Evolutionary conservation across 2,329 filamentous ascomycete genomes (phyloP).

Genomic region (Hypomyces rosellus): DNA sequence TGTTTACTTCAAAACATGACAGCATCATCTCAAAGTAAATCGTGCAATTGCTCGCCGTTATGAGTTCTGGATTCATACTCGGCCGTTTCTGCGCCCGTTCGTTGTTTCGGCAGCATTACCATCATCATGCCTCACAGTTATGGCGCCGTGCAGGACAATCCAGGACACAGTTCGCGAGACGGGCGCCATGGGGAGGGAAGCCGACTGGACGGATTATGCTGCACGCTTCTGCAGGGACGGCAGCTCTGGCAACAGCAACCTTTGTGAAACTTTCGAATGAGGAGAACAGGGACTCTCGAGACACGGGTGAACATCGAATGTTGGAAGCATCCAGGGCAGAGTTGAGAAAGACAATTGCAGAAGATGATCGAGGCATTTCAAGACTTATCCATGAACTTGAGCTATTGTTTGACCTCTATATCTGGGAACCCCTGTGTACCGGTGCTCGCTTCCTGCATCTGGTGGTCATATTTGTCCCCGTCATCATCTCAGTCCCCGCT

Average conservation of each 20-base stretch:
- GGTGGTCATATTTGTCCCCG: slow-evolving; percentile 82
- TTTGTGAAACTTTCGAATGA: slow-evolving; percentile 54
- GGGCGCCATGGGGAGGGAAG: slow-evolving; percentile 19
- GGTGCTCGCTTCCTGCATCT: slow-evolving; percentile 83
- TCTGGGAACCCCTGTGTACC: slow-evolving; percentile 84
- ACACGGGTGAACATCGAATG: slow-evolving; percentile 82
- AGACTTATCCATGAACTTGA: slow-evolving; percentile 54
- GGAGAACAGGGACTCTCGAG: slow-evolving; percentile 40
- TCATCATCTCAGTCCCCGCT: slow-evolving; percentile 70
- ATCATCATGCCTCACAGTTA: slow-evolving; percentile 14
- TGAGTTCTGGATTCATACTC: slow-evolving; percentile 39
- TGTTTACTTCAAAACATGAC: background rate
- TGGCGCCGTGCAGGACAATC: slow-evolving; percentile 19
- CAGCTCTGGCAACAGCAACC: slow-evolving; percentile 45
- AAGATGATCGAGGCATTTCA: slow-evolving; percentile 53
- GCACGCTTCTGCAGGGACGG: slow-evolving; percentile 35
- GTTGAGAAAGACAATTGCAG: slow-evolving; percentile 61
- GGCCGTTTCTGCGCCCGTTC: slow-evolving; percentile 39
- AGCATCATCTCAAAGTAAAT: slow-evolving; percentile 4
- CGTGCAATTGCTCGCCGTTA: slow-evolving; percentile 27
- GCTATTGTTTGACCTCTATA: slow-evolving; percentile 62
- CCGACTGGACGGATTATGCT: slow-evolving; percentile 24
- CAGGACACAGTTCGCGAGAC: slow-evolving; percentile 20
- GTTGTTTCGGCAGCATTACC: slow-evolving; percentile 22
- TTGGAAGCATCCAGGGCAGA: slow-evolving; percentile 74